Conservation (phyloP, 768 basidiomycete genomes). For the Agaricus blazei region DNA sequence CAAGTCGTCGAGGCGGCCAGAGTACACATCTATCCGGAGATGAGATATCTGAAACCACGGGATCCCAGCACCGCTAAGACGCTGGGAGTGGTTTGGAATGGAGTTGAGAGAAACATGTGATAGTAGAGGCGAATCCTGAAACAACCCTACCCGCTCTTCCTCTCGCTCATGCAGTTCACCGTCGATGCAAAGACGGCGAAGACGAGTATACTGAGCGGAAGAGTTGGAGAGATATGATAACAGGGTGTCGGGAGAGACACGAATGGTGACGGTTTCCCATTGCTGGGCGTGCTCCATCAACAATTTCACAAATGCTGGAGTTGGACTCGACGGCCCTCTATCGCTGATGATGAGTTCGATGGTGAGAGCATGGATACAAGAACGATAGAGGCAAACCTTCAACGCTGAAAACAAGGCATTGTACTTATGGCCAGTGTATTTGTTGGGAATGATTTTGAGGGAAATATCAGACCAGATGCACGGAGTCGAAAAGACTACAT, state of each 20-base stretch:
- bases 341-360: not conserved
- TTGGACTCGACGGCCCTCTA: not conserved
- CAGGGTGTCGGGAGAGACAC: not conserved
- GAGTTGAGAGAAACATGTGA: not conserved
- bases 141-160: not conserved
- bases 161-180: not conserved
- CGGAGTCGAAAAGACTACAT: not conserved
- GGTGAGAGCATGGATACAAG: not conserved
- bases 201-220: not conserved
- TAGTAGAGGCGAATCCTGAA: not conserved
- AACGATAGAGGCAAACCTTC: conserved; percentile 1
- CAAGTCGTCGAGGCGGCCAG: not conserved
- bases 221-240: conserved; percentile 1
- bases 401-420: not conserved
- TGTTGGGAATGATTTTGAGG: not conserved
- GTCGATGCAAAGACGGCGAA: not conserved
- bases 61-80: not conserved
- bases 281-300: not conserved
- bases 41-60: conserved; percentile 7
- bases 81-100: not conserved
- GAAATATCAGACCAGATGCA: not conserved
- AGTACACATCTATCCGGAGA: not conserved
- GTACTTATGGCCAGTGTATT: not conserved
- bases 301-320: not conserved
- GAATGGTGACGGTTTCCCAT: not conserved